Evolutionary conservation across 169 alveolate species (phyloP).

Genomic region (Babesia gibsoni): DNA sequence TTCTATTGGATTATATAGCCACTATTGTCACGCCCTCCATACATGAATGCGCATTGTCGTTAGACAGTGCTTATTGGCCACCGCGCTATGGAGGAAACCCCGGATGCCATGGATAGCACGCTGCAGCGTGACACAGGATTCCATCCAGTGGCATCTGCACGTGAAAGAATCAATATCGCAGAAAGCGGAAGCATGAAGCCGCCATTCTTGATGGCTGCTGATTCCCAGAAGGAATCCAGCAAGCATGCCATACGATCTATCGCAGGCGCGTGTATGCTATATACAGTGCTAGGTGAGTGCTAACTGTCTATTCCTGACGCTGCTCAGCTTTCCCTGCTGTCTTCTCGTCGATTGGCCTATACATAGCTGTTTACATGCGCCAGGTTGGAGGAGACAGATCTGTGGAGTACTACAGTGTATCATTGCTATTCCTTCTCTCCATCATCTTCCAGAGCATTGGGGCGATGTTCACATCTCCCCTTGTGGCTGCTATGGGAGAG

Average conservation of each 20-base stretch:
- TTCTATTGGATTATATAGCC: no score
- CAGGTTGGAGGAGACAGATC: constrained; percentile 42
- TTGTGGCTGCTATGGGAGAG: constrained; percentile 7
- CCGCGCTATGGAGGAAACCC: no score
- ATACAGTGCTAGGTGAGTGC: constrained; percentile 46
- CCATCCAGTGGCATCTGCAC: not conserved
- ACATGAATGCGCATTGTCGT: no score
- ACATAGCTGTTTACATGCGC: constrained; percentile 69
- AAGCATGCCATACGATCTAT: not conserved
- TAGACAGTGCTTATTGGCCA: no score
- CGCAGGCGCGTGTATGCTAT: constrained; percentile 33
- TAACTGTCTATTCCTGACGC: not conserved
- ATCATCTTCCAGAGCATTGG: constrained; percentile 40
- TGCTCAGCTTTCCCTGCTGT: constrained; percentile 17
- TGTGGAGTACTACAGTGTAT: constrained; percentile 6
- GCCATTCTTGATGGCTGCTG: not conserved
- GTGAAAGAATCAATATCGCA: not conserved
- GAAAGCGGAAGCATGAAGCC: not conserved
- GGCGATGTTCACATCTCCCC: constrained; percentile 40
- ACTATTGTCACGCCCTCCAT: no score
- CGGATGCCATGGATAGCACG: constrained; percentile 16
- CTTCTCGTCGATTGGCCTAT: constrained; percentile 50
- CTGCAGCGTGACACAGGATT: not conserved
- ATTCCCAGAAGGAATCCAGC: not conserved
- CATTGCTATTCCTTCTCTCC: constrained; percentile 25